Conservation (phyloP, 2,329 filamentous ascomycete species). For the Hymenoscyphus repandus region DNA sequence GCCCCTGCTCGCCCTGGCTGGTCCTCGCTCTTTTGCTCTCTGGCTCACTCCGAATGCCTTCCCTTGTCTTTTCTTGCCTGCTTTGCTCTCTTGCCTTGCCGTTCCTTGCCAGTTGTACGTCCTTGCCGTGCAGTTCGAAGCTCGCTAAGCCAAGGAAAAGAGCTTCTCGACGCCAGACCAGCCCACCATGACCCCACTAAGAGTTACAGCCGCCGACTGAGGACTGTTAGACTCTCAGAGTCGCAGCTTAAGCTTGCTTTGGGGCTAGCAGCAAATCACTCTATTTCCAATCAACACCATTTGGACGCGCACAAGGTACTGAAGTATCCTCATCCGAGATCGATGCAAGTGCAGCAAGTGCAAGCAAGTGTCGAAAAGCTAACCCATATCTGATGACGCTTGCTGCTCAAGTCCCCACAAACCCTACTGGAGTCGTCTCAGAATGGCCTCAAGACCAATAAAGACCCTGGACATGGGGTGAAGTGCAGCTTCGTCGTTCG, state of each 20-base stretch:
- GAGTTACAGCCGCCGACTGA: not conserved
- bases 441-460: conserved; percentile 15
- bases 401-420: conserved; percentile 12
- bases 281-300: no score
- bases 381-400: conserved; percentile 17
- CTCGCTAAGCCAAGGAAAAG: not conserved
- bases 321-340: no score
- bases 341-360: no score
- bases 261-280: no score
- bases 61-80: conserved; percentile 1
- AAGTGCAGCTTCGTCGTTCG: conserved; percentile 12
- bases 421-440: conserved; percentile 16
- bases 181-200: conserved; percentile 12
- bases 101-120: not conserved
- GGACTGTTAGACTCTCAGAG: no score
- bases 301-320: no score
- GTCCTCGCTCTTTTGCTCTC: not conserved
- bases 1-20: not conserved
- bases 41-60: not conserved
- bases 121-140: not conserved
- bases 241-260: no score
- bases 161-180: not conserved
- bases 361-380: conserved; percentile 5
- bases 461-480: conserved; percentile 1
- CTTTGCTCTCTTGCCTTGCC: conserved; percentile 4